Conservation (phyloP, 805 yeast genomes). For the Teunomyces atbi region DNA sequence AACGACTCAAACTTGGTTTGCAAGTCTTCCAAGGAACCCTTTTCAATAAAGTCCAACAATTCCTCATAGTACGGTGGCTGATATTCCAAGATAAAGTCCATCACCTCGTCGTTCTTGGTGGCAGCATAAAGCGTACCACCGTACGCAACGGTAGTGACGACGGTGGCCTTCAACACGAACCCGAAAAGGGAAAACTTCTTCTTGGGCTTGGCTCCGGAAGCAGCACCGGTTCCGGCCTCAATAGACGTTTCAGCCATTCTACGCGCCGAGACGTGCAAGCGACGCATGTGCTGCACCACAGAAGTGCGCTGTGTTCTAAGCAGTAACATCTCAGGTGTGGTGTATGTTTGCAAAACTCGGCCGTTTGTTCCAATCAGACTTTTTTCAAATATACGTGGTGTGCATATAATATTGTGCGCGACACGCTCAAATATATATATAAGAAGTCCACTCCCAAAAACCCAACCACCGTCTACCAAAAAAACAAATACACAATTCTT, state of each 20-base stretch:
- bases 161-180: slow-evolving; percentile 28
- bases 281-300: slow-evolving; percentile 3
- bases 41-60: slow-evolving; percentile 36
- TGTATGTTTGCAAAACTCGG: not conserved
- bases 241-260: slow-evolving; percentile 1
- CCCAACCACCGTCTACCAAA: not conserved
- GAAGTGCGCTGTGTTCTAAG: slow-evolving; percentile 1
- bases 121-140: slow-evolving; percentile 42
- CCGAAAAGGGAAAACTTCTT: slow-evolving; percentile 32
- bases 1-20: slow-evolving; percentile 18
- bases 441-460: not conserved
- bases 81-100: slow-evolving; percentile 44
- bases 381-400: not conserved
- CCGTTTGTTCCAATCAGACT: slow-evolving; percentile 1
- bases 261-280: not conserved
- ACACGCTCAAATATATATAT: no score
- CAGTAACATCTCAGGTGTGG: not conserved
- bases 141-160: slow-evolving; percentile 28
- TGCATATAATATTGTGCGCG: no score
- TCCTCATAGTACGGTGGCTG: slow-evolving; percentile 44
- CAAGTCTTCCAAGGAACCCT: slow-evolving; percentile 34
- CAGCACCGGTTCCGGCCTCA: no score
- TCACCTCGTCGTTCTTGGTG: slow-evolving; percentile 42
- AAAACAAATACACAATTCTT: no score
- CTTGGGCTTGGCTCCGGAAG: slow-evolving; percentile 7